Conservation (phyloP, 2,329 filamentous ascomycete species). For the Neophaeococcomyces mojaviensis region DNA sequence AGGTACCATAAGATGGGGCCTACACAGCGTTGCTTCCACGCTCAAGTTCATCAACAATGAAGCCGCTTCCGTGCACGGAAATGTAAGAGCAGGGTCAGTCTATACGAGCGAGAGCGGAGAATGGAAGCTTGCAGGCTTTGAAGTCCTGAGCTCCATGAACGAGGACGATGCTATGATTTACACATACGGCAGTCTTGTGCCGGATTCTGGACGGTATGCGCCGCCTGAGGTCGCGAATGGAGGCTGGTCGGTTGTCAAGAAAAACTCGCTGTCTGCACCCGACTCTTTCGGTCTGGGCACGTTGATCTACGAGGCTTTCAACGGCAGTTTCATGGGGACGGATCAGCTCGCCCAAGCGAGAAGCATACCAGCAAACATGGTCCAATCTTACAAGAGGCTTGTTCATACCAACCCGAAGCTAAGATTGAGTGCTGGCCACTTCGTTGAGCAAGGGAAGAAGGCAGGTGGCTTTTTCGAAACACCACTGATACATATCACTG, state of each 20-base stretch:
- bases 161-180: conserved; percentile 93
- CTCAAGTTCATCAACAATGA: conserved; percentile 95
- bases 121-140: conserved; percentile 94
- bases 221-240: conserved; percentile 77
- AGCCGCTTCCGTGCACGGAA: conserved; percentile 83
- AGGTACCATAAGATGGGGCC: conserved; percentile 94
- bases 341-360: conserved; percentile 83
- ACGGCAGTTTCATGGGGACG: conserved; percentile 65
- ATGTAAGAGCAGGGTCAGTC: conserved; percentile 73
- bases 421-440: conserved; percentile 73
- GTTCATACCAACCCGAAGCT: conserved; percentile 85
- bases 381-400: conserved; percentile 81
- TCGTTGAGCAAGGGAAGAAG: conserved; percentile 80
- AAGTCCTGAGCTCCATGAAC: conserved; percentile 88
- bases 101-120: conserved; percentile 95
- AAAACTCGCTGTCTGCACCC: conserved; percentile 68
- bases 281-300: conserved; percentile 84
- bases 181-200: conserved; percentile 78
- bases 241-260: conserved; percentile 89
- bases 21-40: conserved; percentile 81
- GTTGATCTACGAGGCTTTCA: conserved; percentile 85
- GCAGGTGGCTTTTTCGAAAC: conserved; percentile 86
- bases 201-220: conserved; percentile 75
- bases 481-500: conserved; percentile 80
- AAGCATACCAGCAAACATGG: conserved; percentile 78